These are phyloP conservation scores for Apiospora rasikravindrae DNA, from an alignment of 2,329 filamentous ascomycete genomes.

Conservation along the genomic window DNA sequence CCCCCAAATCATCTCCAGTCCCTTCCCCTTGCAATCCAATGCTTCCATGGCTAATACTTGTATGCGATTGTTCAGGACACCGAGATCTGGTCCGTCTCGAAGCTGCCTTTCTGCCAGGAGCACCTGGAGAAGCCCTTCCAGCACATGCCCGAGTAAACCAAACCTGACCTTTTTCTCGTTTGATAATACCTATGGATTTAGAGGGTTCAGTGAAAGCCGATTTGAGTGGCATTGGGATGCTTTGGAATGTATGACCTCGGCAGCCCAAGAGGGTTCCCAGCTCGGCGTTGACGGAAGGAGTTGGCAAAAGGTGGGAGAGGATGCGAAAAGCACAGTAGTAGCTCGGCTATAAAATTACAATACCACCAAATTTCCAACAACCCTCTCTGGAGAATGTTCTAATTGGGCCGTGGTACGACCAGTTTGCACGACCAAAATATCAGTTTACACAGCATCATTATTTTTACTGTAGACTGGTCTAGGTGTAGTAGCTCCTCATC, in stretches of 20 bases:
- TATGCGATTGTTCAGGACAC: slow-evolving; percentile 51
- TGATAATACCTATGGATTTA: slow-evolving; percentile 4
- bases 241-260: background rate
- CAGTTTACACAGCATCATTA: background rate
- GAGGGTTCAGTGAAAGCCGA: background rate
- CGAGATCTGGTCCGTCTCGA: slow-evolving; percentile 72
- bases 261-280: background rate
- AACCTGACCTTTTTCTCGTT: background rate
- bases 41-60: background rate
- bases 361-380: background rate
- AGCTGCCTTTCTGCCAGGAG: slow-evolving; percentile 74
- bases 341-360: background rate
- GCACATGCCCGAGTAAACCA: slow-evolving; percentile 63
- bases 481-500: background rate
- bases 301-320: background rate
- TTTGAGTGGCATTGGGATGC: background rate
- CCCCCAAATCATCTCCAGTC: background rate
- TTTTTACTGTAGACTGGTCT: background rate
- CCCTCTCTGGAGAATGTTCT: background rate
- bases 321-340: background rate
- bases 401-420: background rate
- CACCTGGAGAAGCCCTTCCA: slow-evolving; percentile 65
- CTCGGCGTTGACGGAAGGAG: slow-evolving; percentile 8
- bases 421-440: background rate
- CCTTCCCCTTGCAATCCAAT: background rate